Evolutionary conservation across 306 rosid species (phyloP).

Genomic region (Abrus pulchellus): DNA sequence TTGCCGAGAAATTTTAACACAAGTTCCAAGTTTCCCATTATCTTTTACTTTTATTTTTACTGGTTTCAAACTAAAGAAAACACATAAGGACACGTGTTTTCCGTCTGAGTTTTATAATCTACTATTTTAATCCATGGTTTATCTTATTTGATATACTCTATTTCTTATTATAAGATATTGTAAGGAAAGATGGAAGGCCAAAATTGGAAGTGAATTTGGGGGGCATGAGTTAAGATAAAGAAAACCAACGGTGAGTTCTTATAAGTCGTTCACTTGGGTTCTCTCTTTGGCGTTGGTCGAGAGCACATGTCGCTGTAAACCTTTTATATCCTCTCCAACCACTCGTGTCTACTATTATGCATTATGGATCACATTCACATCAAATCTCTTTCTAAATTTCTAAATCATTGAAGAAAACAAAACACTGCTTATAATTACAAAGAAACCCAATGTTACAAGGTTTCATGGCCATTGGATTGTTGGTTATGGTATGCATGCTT

Average conservation of each 20-base stretch:
- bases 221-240: background rate
- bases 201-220: background rate
- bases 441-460: background rate
- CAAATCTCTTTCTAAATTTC: background rate
- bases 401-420: background rate
- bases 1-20: too few species aligned
- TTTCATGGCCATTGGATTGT: constrained; percentile 59
- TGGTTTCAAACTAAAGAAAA: too few species aligned
- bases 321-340: background rate
- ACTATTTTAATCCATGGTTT: too few species aligned
- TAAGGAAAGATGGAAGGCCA: background rate
- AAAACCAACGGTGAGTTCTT: background rate
- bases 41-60: too few species aligned
- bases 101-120: too few species aligned
- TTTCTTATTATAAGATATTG: too few species aligned
- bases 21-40: too few species aligned
- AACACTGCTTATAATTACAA: background rate
- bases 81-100: too few species aligned
- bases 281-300: constrained; percentile 46
- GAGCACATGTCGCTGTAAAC: constrained; percentile 69
- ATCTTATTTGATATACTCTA: too few species aligned
- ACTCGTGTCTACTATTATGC: background rate
- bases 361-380: background rate
- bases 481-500: constrained; percentile 57
- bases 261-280: constrained; percentile 10